Percentiles rank a stretch among this genome's conserved stretches.
Evolutionary conservation across 2,329 filamentous ascomycete genomes (phyloP).

Genomic region (Fusarium pseudoanthophilum): DNA sequence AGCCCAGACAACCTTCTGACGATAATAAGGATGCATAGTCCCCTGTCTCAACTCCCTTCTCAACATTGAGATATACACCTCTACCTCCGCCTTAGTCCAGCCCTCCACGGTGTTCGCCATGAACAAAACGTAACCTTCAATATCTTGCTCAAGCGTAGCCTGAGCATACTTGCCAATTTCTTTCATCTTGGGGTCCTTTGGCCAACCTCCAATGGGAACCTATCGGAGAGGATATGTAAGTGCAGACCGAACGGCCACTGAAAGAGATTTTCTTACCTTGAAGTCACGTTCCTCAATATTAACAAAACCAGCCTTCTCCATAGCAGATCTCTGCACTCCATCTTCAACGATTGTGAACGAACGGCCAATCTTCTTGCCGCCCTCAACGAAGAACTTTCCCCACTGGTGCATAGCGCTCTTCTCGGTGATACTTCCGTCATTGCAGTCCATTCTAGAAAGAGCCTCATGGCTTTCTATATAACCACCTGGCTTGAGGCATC

Average conservation of each 20-base stretch:
- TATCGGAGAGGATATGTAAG: not conserved
- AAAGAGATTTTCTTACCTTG: not conserved
- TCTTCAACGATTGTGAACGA: constrained; percentile 29
- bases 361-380: constrained; percentile 20
- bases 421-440: constrained; percentile 15
- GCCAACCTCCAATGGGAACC: constrained; percentile 33
- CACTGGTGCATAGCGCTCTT: constrained; percentile 34
- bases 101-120: constrained; percentile 32
- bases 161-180: constrained; percentile 29
- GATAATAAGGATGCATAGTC: constrained; percentile 32
- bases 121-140: constrained; percentile 34
- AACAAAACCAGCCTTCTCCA: constrained; percentile 23
- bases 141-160: constrained; percentile 33
- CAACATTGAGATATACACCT: constrained; percentile 34
- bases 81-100: constrained; percentile 32
- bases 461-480: constrained; percentile 33
- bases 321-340: constrained; percentile 14
- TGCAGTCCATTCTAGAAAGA: constrained; percentile 21
- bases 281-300: constrained; percentile 19
- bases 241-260: rapidly evolving
- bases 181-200: constrained; percentile 5
- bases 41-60: constrained; percentile 31
- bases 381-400: constrained; percentile 35
- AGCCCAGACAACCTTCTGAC: constrained; percentile 28
- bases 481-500: constrained; percentile 19